Evolutionary conservation across 805 yeast species (phyloP), one percentile per base, ranked within the genome.

Genomic region (Ogataea kodamae): DNA sequence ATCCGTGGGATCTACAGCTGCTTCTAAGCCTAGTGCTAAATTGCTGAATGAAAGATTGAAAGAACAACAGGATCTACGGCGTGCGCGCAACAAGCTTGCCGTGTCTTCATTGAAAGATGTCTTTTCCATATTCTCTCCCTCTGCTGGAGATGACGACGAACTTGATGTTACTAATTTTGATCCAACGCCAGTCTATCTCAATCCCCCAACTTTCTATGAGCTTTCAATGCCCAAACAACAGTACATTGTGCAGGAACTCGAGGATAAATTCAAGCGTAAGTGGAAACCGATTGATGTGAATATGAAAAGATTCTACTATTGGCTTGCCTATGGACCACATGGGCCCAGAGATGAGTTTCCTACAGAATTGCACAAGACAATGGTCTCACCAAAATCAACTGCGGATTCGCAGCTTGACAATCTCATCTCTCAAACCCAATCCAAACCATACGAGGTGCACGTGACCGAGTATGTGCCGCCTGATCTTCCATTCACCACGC

Each of bases 281-380:
- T 83, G 94, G 94, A 54, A 55, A 2, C 56, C 62, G 24, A 43
- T 80, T 27, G 64, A 74, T 4, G 40, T 40, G 9, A 67, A 71
- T 31, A 70, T 70, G 33, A 80, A 81, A 50, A 63, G 70, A 41
- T 62, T 80, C 43, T 68, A 75, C 7, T 80, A 76, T 53, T 78
- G 69, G 59, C 67, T 79, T 18, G 68, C 79, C 0, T 83, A 77
- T 55, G 89, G 89, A 2, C 65, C 79, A 29, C 74, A 82, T 69
- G 92, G 88, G 0, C 79, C 76, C 1, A 65, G 94, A 42, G 77
- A 72, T 29, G 72, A 72, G 13, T 70, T 80, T 35, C 57, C 58
- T 11, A 28, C 14, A 18, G 29, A 26, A 17, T 22, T 13, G 20
- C 28, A 15, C 30, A 23, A 18, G 24, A 18, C 30, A 15, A 12